Evolutionary conservation across 108 stramenopile species (phyloP), one percentile per base, ranked within the genome.

Genomic region (Conticribra weissflogii): DNA sequence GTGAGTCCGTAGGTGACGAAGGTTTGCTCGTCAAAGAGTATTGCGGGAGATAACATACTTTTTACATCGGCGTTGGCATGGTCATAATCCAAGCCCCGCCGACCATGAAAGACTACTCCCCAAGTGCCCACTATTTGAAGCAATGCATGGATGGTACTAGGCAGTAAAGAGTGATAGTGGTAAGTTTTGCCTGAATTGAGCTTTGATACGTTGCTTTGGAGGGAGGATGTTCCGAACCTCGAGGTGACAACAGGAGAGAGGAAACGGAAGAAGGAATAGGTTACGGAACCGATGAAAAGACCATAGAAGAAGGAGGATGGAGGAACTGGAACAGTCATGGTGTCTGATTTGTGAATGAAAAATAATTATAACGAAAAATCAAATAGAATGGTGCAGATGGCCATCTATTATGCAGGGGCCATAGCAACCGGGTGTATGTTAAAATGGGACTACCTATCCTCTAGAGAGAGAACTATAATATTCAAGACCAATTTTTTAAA

Each of bases 261-360:
- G 25, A 16, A 16, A 2, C 50, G 44, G 24, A 2, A 61, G 17
- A 60, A 9, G 33, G 25, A 18, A 33, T 34, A 60, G 28, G 53
- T 8, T 4, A 53, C 5, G 4, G 51, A 33, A 29, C 74, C 58
- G 5, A 16, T 15, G n/a, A 41, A 19, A 22, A 44, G 8, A 4
- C 74, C 74, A 44, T 62, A 67, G 58, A 75, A 52, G 66, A 75
- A 75, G 19, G 74, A 75, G 5, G 66, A 50, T 14, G 74, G 74
- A 16, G 66, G 66, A 1, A 54, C 24, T 41, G 36, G 36, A n/a
- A n/a, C n/a, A n/a, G n/a, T n/a, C n/a, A n/a, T n/a, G n/a, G n/a
- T n/a, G n/a, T n/a, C n/a, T n/a, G n/a, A n/a, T n/a, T n/a, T n/a
- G n/a, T n/a, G n/a, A n/a, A n/a, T n/a, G n/a, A n/a, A n/a, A n/a